Percentiles rank a stretch among this genome's conserved stretches.
Conservation (phyloP, 495 filamentous ascomycete genomes). For the Hyaloscypha hepaticicola region DNA sequence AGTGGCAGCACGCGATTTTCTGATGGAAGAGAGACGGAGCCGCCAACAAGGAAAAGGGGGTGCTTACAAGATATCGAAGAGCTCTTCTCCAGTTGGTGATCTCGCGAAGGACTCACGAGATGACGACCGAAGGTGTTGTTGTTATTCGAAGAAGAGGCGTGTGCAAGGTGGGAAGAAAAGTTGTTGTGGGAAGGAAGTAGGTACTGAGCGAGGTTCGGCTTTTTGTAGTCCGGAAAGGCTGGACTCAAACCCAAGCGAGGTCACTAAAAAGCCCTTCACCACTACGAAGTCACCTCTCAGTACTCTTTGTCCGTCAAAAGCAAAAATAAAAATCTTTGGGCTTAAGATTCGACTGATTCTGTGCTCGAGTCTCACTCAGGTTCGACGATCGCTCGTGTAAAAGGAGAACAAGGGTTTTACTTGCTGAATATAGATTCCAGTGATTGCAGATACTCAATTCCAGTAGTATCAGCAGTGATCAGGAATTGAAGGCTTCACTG, state of each 20-base stretch:
- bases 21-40: background rate
- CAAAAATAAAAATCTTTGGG: background rate
- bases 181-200: conserved; percentile 15
- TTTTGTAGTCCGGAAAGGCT: background rate
- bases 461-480: too few species aligned
- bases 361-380: background rate
- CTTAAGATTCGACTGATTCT: background rate
- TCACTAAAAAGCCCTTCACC: background rate
- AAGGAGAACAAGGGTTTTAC: background rate
- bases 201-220: background rate
- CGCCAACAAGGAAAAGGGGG: background rate
- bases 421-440: background rate
- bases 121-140: conserved; percentile 3
- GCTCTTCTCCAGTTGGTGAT: conserved; percentile 3
- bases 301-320: background rate
- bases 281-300: background rate
- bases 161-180: background rate
- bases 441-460: too few species aligned
- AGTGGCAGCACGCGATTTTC: background rate
- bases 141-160: background rate
- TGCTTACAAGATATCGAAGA: conserved; percentile 7
- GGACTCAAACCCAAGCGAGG: background rate
- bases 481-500: too few species aligned
- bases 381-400: background rate
- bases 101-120: conserved; percentile 22